phyloP scores from a whole-genome alignment of 768 basidiomycete genomes.

The Tremella yokohamensis region DNA sequence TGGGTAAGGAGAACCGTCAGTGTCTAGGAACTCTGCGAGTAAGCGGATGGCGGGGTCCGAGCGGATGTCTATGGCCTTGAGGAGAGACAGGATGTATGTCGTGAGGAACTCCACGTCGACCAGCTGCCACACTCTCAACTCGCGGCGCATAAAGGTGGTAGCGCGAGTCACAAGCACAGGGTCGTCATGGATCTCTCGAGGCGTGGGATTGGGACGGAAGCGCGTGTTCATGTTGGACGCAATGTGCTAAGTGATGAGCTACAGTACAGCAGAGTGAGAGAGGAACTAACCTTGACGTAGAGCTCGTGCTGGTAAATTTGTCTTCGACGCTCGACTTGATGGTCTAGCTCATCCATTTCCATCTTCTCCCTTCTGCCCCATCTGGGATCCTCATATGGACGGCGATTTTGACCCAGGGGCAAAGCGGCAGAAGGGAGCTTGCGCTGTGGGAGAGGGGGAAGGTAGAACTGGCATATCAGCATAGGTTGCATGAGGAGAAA shows the following conservation, averaged over 20 bases:
- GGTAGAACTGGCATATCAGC: slow-evolving; percentile 58
- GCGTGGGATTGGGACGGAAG: slow-evolving; percentile 85
- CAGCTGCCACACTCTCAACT: slow-evolving; percentile 79
- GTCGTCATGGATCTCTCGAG: slow-evolving; percentile 74
- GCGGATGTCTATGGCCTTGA: slow-evolving; percentile 89
- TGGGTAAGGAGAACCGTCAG: slow-evolving; percentile 55
- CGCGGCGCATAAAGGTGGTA: slow-evolving; percentile 74
- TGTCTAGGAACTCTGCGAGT: slow-evolving; percentile 84
- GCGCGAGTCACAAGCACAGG: slow-evolving; percentile 64
- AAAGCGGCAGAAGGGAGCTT: slow-evolving; percentile 23
- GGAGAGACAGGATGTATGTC: slow-evolving; percentile 79
- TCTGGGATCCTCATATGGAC: slow-evolving; percentile 32
- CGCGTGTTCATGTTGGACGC: slow-evolving; percentile 81
- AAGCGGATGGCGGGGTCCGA: slow-evolving; percentile 69
- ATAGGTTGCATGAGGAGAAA: slow-evolving; percentile 4
- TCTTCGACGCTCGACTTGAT: slow-evolving; percentile 66
- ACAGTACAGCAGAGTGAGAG: background rate
- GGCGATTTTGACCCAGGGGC: slow-evolving; percentile 16
- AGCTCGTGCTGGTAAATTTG: slow-evolving; percentile 77
- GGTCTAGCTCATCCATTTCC: slow-evolving; percentile 68
- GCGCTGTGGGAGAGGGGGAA: slow-evolving; percentile 58
- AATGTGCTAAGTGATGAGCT: slow-evolving; percentile 64
- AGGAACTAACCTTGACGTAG: slow-evolving; percentile 71
- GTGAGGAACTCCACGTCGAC: slow-evolving; percentile 95
- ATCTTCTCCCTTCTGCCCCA: slow-evolving; percentile 48